Conservation (phyloP, 2,329 filamentous ascomycete species). For the Hymenoscyphus repandus region DNA sequence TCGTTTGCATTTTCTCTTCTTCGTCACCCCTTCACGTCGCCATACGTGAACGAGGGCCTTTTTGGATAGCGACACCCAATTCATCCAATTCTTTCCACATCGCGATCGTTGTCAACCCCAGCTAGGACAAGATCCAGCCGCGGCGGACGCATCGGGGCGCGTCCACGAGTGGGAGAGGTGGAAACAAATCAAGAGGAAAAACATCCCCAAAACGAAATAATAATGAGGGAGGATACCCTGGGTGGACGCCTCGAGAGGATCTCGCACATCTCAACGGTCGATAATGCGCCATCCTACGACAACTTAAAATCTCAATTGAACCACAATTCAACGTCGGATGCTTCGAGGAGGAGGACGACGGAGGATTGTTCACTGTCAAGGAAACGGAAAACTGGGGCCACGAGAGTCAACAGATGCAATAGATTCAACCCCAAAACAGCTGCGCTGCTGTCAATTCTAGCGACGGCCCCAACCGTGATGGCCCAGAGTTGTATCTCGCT, state of each 20-base stretch:
- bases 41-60: not conserved
- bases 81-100: not conserved
- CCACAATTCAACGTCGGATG: constrained; percentile 8
- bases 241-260: constrained; percentile 13
- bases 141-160: constrained; percentile 10
- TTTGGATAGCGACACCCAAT: not conserved
- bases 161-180: constrained; percentile 17
- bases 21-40: not conserved
- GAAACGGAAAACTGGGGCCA: constrained; percentile 14
- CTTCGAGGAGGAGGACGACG: constrained; percentile 4
- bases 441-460: constrained; percentile 27
- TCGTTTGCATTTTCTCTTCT: constrained; percentile 1
- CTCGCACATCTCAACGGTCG: constrained; percentile 9
- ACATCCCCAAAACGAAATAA: constrained; percentile 15
- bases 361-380: constrained; percentile 6
- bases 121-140: constrained; percentile 17
- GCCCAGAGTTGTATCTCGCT: constrained; percentile 56
- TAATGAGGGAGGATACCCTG: constrained; percentile 23
- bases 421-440: constrained; percentile 20
- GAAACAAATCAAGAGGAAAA: constrained; percentile 6
- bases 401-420: constrained; percentile 17
- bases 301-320: constrained; percentile 8
- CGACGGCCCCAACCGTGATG: constrained; percentile 25
- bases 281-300: constrained; percentile 16
- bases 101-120: not conserved